phyloP scores from a whole-genome alignment of 2,329 filamentous ascomycete species.

The Fusarium papillatum region DNA sequence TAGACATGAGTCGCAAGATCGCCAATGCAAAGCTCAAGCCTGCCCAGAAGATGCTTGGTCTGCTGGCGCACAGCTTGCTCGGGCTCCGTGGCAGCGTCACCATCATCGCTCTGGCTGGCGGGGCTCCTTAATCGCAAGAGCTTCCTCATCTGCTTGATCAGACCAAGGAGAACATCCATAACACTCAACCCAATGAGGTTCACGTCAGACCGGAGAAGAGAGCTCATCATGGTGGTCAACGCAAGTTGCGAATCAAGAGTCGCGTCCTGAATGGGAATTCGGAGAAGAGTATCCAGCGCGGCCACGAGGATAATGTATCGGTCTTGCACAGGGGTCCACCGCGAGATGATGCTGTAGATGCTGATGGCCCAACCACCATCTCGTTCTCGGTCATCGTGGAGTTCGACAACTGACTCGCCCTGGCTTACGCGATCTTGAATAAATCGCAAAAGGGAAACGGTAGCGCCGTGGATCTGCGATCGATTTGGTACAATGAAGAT shows the following conservation, averaged over 20 bases:
- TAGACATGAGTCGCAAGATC: slow-evolving; percentile 95
- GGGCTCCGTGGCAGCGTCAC: slow-evolving; percentile 48
- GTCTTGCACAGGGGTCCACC: slow-evolving; percentile 94
- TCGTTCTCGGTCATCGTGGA: slow-evolving; percentile 54
- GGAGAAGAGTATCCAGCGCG: slow-evolving; percentile 81
- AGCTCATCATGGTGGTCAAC: slow-evolving; percentile 83
- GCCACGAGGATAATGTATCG: slow-evolving; percentile 92
- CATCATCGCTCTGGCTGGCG: slow-evolving; percentile 49
- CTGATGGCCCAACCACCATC: slow-evolving; percentile 84
- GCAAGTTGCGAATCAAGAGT: slow-evolving; percentile 81
- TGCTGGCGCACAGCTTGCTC: slow-evolving; percentile 56
- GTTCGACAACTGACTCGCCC: slow-evolving; percentile 66
- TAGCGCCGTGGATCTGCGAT: slow-evolving; percentile 84
- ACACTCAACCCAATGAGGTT: slow-evolving; percentile 97
- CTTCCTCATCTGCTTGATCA: slow-evolving; percentile 86
- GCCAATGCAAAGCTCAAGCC: slow-evolving; percentile 88
- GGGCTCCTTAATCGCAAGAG: slow-evolving; percentile 75
- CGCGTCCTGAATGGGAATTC: slow-evolving; percentile 77
- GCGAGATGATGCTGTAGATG: slow-evolving; percentile 83
- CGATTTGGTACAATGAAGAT: slow-evolving; percentile 89
- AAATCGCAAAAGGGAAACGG: slow-evolving; percentile 80
- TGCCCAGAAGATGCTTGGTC: slow-evolving; percentile 74
- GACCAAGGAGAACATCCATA: slow-evolving; percentile 91
- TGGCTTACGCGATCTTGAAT: slow-evolving; percentile 72
- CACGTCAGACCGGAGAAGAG: slow-evolving; percentile 86